Conservation (phyloP, 257 asterid genomes). For the Paulownia fortunei region DNA sequence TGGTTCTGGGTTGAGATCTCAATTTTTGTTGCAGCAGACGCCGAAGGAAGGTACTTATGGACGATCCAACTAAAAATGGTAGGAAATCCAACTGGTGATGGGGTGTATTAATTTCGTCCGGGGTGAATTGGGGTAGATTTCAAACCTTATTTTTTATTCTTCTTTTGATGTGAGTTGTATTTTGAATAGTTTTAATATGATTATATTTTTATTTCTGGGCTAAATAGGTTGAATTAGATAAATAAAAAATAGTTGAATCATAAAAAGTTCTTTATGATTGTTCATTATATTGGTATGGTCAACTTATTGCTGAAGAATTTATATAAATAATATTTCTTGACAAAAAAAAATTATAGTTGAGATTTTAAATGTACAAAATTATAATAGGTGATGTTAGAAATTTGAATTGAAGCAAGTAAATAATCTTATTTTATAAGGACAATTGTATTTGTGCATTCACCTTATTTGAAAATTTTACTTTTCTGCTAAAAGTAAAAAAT, state of each 20-base stretch:
- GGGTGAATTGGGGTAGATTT: not conserved
- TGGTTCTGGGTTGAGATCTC: not conserved
- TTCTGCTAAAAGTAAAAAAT: too few relatives aligned
- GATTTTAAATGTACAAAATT: too few relatives aligned
- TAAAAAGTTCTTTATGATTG: too few relatives aligned
- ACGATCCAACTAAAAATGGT: slow-evolving; percentile 11
- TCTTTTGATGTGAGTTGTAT: too few relatives aligned
- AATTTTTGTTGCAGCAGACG: not conserved
- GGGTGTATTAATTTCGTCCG: not conserved
- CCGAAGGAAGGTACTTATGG: not conserved
- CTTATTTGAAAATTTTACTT: too few relatives aligned
- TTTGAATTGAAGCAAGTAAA: not conserved
- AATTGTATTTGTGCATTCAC: too few relatives aligned
- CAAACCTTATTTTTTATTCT: too few relatives aligned
- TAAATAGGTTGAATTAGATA: not conserved
- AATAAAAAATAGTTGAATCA: not conserved
- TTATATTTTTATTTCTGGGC: not conserved
- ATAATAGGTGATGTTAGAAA: not conserved
- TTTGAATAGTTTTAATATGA: too few relatives aligned
- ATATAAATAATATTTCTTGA: too few relatives aligned
- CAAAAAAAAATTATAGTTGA: not conserved
- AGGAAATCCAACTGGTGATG: not conserved
- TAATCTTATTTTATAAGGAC: not conserved
- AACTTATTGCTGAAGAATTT: too few relatives aligned
- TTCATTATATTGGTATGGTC: too few relatives aligned